Evolutionary conservation across 225 moss, liverwort and hornwort species (phyloP), one percentile per base, ranked within the genome.

Genomic region (Takakia lepidozioides): DNA sequence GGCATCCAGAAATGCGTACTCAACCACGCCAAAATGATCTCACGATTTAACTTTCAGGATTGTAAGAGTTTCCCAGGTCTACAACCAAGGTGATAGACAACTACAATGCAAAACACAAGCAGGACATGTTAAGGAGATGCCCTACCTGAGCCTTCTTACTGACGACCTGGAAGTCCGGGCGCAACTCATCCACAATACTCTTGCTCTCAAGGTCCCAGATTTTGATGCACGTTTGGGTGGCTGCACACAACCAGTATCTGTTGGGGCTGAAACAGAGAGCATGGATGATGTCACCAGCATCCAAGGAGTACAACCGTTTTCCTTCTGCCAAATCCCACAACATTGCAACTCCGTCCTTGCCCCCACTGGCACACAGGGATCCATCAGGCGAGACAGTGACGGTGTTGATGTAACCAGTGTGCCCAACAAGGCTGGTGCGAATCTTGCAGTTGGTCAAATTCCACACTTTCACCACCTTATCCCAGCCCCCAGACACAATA

Each of bases 151-250:
- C 90, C 56, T 89, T 95, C 86, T 95, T 95, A 74, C 84, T 82
- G 54, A 70, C n/a, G 29, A 72, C 40, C 26, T 67, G 66, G 55
- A 86, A 86, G 43, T 95, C 95, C 0, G 89, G 90, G 5, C 90
- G 84, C 13, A 90, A 72, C 68, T 95, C 95, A 10, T 95, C 90
- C 4, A 95, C 95, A 27, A 82, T 54, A 51, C 86, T 90, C 84
- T 95, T 95, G 69, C 89, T 89, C 64, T 95, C 95, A 58, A 95
- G 46, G 51, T 95, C 95, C 95, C 95, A 95, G 30, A 95, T 95
- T 70, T 90, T 95, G 23, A 95, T 95, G 67, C 93, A 89, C 4
- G 73, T 55, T 51, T 95, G 95, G 10, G 95, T 95, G 25, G 95
- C 95, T 13, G 90, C 95, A 41, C 95, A 95, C 51, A 95, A 53